These are phyloP conservation scores for Ulmus americana DNA, from an alignment of 331 rosid genomes.

Conservation along the genomic window DNA sequence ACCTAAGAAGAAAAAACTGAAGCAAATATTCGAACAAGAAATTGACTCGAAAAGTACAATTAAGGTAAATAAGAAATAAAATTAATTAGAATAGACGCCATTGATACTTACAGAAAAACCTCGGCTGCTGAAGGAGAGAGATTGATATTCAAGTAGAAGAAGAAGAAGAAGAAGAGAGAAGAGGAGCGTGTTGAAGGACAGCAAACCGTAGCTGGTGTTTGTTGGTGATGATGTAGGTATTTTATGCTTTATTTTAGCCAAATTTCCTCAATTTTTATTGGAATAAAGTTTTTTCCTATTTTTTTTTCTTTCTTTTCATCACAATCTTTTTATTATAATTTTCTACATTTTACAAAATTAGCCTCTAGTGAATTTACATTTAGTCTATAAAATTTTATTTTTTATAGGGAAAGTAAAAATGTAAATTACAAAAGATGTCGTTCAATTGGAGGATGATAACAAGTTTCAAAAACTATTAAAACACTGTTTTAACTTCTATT, in stretches of 20 bases:
- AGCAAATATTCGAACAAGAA: slow-evolving; percentile 8
- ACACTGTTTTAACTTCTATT: slow-evolving; percentile 10
- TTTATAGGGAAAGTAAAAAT: slow-evolving; percentile 2
- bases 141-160: slow-evolving; percentile 13
- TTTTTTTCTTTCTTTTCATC: slow-evolving; percentile 11
- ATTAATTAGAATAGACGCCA: slow-evolving; percentile 9
- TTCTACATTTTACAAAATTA: background rate
- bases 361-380: too few relatives aligned
- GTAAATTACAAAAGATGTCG: background rate
- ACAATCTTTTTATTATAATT: background rate
- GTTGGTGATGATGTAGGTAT: slow-evolving; percentile 21
- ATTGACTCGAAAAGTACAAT: slow-evolving; percentile 6
- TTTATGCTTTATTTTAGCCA: slow-evolving; percentile 6
- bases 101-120: slow-evolving; percentile 25
- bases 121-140: slow-evolving; percentile 30
- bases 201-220: slow-evolving; percentile 40
- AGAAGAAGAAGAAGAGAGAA: slow-evolving; percentile 8
- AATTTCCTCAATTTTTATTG: background rate
- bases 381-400: too few relatives aligned
- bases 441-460: background rate
- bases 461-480: slow-evolving; percentile 13
- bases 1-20: slow-evolving; percentile 8
- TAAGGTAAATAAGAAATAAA: slow-evolving; percentile 19
- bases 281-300: background rate
- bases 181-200: slow-evolving; percentile 39